Percentiles rank a stretch among this genome's conserved stretches.
These are phyloP conservation scores for Lactarius quietus DNA, from an alignment of 768 basidiomycete genomes.

Conservation along the genomic window DNA sequence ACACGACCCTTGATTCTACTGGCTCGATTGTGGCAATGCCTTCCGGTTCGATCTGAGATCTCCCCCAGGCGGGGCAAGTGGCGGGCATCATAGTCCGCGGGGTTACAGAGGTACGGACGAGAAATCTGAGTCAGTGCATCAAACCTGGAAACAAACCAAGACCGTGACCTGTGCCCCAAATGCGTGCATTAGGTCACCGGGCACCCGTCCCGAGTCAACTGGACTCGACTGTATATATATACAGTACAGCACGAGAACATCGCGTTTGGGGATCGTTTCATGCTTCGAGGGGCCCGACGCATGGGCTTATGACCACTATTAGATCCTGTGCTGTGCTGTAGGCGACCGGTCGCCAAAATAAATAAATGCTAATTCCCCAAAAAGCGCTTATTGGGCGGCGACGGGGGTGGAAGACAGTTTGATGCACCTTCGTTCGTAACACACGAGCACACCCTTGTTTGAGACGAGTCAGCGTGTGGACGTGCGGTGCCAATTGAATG, in stretches of 20 bases:
- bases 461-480: background rate
- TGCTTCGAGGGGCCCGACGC: background rate
- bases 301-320: background rate
- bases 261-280: background rate
- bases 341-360: background rate
- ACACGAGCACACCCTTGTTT: background rate
- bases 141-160: background rate
- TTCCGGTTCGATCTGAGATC: background rate
- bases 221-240: background rate
- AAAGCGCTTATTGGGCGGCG: conserved; percentile 9
- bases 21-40: background rate
- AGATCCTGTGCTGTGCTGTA: background rate
- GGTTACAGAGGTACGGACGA: background rate
- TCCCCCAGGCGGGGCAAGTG: background rate
- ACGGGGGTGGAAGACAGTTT: background rate
- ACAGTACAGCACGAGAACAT: background rate
- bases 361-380: background rate
- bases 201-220: background rate
- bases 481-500: background rate
- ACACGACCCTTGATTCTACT: background rate
- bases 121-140: too few relatives aligned
- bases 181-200: too few relatives aligned
- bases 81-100: background rate
- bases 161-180: background rate
- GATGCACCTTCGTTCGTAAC: background rate